Base-by-base conservation (phyloP, 2,329 filamentous ascomycete genomes). In the Fusarium chaquense region DNA sequence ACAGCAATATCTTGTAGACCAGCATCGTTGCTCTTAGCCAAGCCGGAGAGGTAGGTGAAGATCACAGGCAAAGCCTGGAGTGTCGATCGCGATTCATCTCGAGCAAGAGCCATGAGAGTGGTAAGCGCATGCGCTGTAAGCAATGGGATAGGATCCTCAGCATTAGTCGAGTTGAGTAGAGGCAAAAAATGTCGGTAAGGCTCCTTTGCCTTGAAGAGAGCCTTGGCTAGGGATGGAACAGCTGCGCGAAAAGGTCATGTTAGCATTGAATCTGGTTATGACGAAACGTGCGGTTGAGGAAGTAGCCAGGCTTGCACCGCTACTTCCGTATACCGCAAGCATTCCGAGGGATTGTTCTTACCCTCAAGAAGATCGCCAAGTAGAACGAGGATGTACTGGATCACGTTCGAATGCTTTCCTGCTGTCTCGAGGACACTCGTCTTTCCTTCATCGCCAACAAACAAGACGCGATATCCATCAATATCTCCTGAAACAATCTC, bases 1-100 rank as follows among this genome's bases (percentile, higher is more conserved):
- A 98, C 94, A 28, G 94, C 95, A 77, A 98, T 97, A 77, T 99
- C 96, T 81, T 99, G 96, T 59, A 97, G 86, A 40, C 93, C 93
- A 58, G 93, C 91, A 81, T 99, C 96, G 43, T 92, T 87, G 77
- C 90, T 93, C 83, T 94, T 94, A 62, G 92, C 90, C 58, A 98
- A 85, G 55, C 90, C 89, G 10, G 94, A 92, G 32, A 98, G 88
- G 80, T 98, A 98, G 76, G 88, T 90, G 80, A 96, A 93, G 51
- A 98, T 86, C 75, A 93, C 86, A 20, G 93, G 92, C 45, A 98
- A 87, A 22, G 94, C 93, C 69, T 92, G 87, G 64, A 92, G 86
- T 58, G 94, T 92, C 57, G 93, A 87, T 52, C 79, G 69, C 16
- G 87, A 87, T 70, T 87, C 86, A 76, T 90, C 87, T 65, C 90